Conservation (phyloP, 495 filamentous ascomycete species). For the Hypomontagnella monticulosa region DNA sequence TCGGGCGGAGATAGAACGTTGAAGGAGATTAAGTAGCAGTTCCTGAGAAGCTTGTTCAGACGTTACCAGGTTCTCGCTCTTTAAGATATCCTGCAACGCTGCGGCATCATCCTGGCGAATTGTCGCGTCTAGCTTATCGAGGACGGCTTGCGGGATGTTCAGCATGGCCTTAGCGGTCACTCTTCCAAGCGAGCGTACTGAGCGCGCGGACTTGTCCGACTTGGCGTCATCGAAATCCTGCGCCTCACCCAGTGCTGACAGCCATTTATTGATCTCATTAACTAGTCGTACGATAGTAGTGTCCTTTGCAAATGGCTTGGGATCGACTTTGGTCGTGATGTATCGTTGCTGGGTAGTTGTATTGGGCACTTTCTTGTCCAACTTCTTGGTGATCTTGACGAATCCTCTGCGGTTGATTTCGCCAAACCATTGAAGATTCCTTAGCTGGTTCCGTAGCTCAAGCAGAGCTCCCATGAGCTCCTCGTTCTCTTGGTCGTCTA, state of each 20-base stretch:
- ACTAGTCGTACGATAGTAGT: slow-evolving; percentile 69
- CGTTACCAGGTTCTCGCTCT: slow-evolving; percentile 62
- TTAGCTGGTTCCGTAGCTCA: slow-evolving; percentile 83
- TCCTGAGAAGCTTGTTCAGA: slow-evolving; percentile 65
- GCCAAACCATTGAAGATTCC: slow-evolving; percentile 96
- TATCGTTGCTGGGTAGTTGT: slow-evolving; percentile 81
- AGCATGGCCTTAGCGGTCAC: slow-evolving; percentile 74
- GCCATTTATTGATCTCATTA: slow-evolving; percentile 87
- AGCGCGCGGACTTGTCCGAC: slow-evolving; percentile 66
- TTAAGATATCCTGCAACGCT: slow-evolving; percentile 67
- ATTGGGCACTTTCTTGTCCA: slow-evolving; percentile 86
- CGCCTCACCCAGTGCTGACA: slow-evolving; percentile 79
- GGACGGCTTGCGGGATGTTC: slow-evolving; percentile 69
- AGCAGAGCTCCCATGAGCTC: slow-evolving; percentile 89
- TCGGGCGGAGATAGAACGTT: slow-evolving; percentile 79
- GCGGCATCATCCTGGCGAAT: slow-evolving; percentile 77
- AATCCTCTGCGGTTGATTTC: slow-evolving; percentile 96
- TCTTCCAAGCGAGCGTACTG: slow-evolving; percentile 74
- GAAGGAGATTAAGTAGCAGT: slow-evolving; percentile 80
- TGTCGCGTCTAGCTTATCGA: slow-evolving; percentile 80
- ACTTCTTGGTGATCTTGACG: slow-evolving; percentile 97
- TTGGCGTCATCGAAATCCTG: slow-evolving; percentile 74
- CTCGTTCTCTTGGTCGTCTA: slow-evolving; percentile 80
- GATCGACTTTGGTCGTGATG: slow-evolving; percentile 86
- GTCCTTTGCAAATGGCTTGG: slow-evolving; percentile 84